These are phyloP conservation scores for Coccinonectria pachysandricola DNA, from an alignment of 2,329 filamentous ascomycete genomes.

Conservation along the genomic window DNA sequence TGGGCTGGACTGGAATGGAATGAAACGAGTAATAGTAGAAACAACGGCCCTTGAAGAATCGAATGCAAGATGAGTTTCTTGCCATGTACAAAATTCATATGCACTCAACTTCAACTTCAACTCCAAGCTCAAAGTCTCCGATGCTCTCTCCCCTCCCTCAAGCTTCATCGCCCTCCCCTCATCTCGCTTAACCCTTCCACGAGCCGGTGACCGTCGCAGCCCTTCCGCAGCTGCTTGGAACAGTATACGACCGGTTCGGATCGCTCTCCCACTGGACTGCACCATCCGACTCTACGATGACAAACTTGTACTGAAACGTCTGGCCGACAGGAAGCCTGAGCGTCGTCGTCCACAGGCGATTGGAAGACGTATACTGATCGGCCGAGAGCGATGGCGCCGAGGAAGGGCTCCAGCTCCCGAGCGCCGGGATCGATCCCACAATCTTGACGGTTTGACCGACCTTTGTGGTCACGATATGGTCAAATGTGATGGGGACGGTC, in stretches of 20 bases:
- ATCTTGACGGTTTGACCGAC: constrained; percentile 41
- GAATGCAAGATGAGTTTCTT: no score
- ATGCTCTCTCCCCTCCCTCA: no score
- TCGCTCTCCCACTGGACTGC: constrained; percentile 47
- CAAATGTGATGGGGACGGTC: constrained; percentile 31
- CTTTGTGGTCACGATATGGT: constrained; percentile 31
- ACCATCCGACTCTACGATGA: constrained; percentile 39
- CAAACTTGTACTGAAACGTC: constrained; percentile 48
- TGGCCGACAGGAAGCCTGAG: constrained; percentile 39
- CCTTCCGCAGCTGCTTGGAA: constrained; percentile 5
- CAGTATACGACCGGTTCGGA: constrained; percentile 27
- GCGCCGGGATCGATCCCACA: constrained; percentile 29
- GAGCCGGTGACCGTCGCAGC: constrained; percentile 1
- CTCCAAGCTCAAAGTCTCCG: no score
- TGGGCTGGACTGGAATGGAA: no score
- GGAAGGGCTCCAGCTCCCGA: constrained; percentile 38
- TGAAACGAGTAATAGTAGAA: no score
- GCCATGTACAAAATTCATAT: no score
- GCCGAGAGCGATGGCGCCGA: constrained; percentile 40
- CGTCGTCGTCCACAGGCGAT: constrained; percentile 45
- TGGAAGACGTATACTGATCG: constrained; percentile 37
- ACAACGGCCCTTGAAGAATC: no score
- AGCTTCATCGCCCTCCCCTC: no score
- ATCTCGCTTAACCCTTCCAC: no score
- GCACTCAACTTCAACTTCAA: no score